Evolutionary conservation across 352 stramenopile species (phyloP).

Genomic region (Thraustochytrium sp.): DNA sequence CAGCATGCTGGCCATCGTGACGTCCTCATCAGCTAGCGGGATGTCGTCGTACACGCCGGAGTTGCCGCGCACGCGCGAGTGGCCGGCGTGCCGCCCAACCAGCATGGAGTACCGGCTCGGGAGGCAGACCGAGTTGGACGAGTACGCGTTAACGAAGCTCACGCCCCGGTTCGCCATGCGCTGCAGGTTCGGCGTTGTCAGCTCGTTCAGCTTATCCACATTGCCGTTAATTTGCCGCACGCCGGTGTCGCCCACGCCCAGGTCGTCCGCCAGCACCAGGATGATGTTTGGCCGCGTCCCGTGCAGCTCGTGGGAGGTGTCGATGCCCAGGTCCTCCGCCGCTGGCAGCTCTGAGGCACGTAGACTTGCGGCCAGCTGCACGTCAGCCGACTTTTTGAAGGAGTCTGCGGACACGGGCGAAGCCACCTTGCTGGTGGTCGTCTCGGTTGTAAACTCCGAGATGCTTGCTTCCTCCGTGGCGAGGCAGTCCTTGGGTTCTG

Average conservation of each 20-base stretch:
- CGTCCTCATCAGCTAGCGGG: not conserved
- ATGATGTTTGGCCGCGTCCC: not conserved
- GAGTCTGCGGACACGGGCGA: not conserved
- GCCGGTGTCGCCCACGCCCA: slow-evolving; percentile 6
- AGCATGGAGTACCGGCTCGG: slow-evolving; percentile 27
- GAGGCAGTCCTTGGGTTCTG: too few species aligned
- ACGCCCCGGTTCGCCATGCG: slow-evolving; percentile 13
- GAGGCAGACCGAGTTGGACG: not conserved
- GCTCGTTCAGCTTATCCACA: not conserved
- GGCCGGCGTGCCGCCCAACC: not conserved
- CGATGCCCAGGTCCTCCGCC: not conserved
- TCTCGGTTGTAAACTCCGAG: too few species aligned
- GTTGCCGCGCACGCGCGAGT: slow-evolving; percentile 16
- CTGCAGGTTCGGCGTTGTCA: slow-evolving; percentile 4
- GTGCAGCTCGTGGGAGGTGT: not conserved
- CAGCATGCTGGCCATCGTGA: not conserved
- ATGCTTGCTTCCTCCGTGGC: too few species aligned
- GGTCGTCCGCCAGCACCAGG: slow-evolving; percentile 2
- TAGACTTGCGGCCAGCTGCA: too few species aligned
- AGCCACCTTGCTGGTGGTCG: not conserved
- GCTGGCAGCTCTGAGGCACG: not conserved
- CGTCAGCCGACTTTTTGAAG: not conserved
- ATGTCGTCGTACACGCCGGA: not conserved
- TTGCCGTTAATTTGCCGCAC: not conserved
- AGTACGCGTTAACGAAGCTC: not conserved